phyloP scores from a whole-genome alignment of 768 basidiomycete genomes.

The Suillus decipiens region DNA sequence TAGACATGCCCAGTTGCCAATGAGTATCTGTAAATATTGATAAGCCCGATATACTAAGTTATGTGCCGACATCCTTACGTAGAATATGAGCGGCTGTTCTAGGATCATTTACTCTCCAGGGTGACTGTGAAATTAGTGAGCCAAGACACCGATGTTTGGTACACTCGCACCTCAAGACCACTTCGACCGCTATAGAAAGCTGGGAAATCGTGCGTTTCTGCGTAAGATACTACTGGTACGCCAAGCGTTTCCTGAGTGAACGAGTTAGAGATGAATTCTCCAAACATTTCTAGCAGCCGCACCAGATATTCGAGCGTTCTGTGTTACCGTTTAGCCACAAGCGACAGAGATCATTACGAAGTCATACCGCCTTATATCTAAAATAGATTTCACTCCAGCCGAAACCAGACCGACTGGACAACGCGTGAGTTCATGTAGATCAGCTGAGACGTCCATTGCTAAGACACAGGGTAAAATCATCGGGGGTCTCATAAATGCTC shows the following conservation, averaged over 20 bases:
- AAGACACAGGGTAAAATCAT: constrained; percentile 7
- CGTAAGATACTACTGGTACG: constrained; percentile 85
- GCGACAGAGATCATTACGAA: constrained; percentile 1
- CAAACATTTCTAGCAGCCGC: constrained; percentile 21
- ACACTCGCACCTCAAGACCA: constrained; percentile 65
- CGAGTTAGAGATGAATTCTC: not conserved
- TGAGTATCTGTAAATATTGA: constrained; percentile 56
- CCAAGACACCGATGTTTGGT: not conserved
- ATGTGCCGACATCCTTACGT: constrained; percentile 43
- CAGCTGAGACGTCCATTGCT: constrained; percentile 97
- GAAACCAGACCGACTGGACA: constrained; percentile 93
- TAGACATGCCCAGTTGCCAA: constrained; percentile 66
- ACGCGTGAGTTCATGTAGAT: constrained; percentile 84
- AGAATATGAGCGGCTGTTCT: constrained; percentile 71
- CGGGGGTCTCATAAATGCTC: constrained; percentile 1
- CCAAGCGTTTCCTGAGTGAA: constrained; percentile 84
- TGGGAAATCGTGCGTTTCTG: constrained; percentile 79
- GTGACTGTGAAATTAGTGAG: constrained; percentile 50
- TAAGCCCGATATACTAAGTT: not conserved
- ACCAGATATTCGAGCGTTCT: constrained; percentile 84
- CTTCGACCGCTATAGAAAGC: constrained; percentile 90
- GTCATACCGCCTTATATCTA: constrained; percentile 81
- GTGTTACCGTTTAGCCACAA: constrained; percentile 10
- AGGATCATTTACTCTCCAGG: constrained; percentile 73
- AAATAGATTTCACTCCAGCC: constrained; percentile 91